A percentile compares a stretch with the other conserved stretches of the same genome.
Evolutionary conservation across 1,284 basidiomycete species (phyloP).

Genomic region (Ceratobasidium sp.): DNA sequence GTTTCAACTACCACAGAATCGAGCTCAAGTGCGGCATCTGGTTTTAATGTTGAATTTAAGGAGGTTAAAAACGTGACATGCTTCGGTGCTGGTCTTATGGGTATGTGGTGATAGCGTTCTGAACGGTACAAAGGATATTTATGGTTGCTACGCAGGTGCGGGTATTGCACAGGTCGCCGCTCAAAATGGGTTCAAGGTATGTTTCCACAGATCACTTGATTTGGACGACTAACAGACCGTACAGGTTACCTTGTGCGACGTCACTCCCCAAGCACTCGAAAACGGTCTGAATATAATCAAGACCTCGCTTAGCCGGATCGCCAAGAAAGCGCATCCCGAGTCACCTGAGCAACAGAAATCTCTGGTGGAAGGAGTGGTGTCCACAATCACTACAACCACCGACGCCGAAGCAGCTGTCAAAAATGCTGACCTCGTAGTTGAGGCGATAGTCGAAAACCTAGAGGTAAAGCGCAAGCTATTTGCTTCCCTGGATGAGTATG

Average conservation of each 20-base stretch:
- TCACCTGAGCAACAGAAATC: conserved; percentile 58
- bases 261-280: conserved; percentile 58
- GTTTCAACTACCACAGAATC: conserved; percentile 3
- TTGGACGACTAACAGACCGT: background rate
- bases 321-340: conserved; percentile 63
- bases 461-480: conserved; percentile 69
- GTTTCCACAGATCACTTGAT: conserved; percentile 19
- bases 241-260: conserved; percentile 58
- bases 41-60: background rate
- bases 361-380: conserved; percentile 59
- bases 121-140: background rate
- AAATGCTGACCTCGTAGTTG: conserved; percentile 66
- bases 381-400: conserved; percentile 63
- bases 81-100: conserved; percentile 65
- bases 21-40: background rate
- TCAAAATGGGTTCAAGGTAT: conserved; percentile 61
- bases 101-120: conserved; percentile 47
- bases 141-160: conserved; percentile 52
- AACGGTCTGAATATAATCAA: conserved; percentile 67
- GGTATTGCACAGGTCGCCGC: conserved; percentile 65
- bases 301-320: conserved; percentile 65
- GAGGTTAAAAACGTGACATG: conserved; percentile 57
- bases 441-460: conserved; percentile 70
- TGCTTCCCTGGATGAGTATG: conserved; percentile 63
- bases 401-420: conserved; percentile 63